Percentiles rank a stretch among this genome's conserved stretches.
phyloP scores from a whole-genome alignment of 1,284 basidiomycete species.

The Ganoderma sinense region DNA sequence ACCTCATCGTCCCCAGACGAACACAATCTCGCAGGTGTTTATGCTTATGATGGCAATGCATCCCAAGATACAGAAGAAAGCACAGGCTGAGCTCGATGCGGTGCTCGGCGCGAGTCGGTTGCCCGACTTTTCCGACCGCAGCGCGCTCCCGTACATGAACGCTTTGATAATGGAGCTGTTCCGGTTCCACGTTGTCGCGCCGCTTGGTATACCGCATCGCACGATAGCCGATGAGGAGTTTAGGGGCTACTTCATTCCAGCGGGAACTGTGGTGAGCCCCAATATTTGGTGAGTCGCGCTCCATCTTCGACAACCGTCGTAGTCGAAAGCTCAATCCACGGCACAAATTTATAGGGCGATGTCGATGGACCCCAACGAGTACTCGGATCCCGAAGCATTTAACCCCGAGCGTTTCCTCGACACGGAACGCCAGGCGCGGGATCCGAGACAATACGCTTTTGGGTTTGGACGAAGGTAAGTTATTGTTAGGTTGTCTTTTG shows the following conservation, averaged over 20 bases:
- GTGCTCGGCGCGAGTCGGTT: not conserved
- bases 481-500: not conserved
- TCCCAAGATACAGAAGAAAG: not conserved
- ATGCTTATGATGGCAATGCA: not conserved
- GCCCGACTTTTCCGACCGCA: not conserved
- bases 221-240: not conserved
- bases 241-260: not conserved
- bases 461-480: conserved; percentile 23
- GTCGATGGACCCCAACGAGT: conserved; percentile 22
- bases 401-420: conserved; percentile 26
- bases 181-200: not conserved
- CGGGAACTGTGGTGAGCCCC: not conserved
- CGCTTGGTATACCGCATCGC: not conserved
- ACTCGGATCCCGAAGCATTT: conserved; percentile 27
- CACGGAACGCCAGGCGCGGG: conserved; percentile 3
- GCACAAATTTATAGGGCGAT: conserved; percentile 18
- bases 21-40: not conserved
- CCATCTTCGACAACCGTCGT: not conserved
- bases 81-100: not conserved
- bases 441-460: conserved; percentile 24
- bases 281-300: not conserved
- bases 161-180: not conserved
- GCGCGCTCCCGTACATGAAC: not conserved
- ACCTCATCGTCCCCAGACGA: not conserved
- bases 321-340: not conserved